phyloP scores from a whole-genome alignment of 148 eudicot genomes.

The Cornus kousa region DNA sequence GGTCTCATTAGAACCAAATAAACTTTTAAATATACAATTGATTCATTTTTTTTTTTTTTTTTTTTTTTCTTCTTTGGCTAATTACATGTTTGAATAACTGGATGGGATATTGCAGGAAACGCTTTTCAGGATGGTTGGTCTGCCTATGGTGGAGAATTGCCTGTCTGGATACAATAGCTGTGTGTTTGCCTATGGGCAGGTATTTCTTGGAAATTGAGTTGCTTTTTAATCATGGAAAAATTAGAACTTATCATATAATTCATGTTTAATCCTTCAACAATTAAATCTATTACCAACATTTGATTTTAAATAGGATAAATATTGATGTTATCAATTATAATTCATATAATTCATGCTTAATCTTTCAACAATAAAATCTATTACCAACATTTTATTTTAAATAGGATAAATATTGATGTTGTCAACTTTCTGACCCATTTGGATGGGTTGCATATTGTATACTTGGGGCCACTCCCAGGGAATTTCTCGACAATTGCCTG shows the following conservation, averaged over 20 bases:
- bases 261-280: background rate
- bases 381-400: background rate
- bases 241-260: background rate
- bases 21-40: background rate
- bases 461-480: background rate
- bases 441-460: background rate
- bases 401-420: background rate
- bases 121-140: constrained; percentile 90
- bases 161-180: constrained; percentile 96
- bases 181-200: constrained; percentile 99
- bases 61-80: background rate
- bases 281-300: background rate
- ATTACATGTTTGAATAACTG: constrained; percentile 5
- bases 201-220: constrained; percentile 13
- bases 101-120: constrained; percentile 60
- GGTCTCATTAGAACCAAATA: constrained; percentile 33
- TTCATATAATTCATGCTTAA: too few relatives aligned
- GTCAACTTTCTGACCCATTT: background rate
- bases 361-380: background rate
- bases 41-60: background rate
- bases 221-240: background rate
- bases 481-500: too few relatives aligned
- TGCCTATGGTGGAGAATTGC: constrained; percentile 98
- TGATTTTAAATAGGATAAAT: background rate
- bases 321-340: background rate